Percentiles rank a stretch among this genome's conserved stretches.
phyloP scores from a whole-genome alignment of 2,329 filamentous ascomycete genomes.

The Albifimbria verrucaria region DNA sequence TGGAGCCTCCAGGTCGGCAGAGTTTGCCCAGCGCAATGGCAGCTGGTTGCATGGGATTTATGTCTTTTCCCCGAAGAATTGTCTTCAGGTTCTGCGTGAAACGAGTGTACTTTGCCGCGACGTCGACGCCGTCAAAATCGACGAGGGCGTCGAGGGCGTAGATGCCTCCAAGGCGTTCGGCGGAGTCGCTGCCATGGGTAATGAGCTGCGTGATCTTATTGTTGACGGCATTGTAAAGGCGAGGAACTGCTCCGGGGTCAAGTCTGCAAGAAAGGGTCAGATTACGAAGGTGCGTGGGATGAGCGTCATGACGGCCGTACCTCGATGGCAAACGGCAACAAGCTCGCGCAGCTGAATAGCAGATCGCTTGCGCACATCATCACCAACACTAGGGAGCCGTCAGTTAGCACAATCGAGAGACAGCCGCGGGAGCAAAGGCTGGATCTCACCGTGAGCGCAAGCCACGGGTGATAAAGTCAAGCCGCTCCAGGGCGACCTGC shows the following conservation, averaged over 20 bases:
- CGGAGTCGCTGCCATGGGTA: constrained; percentile 79
- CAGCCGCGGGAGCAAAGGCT: neutral
- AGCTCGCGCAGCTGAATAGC: constrained; percentile 54
- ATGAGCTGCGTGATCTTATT: constrained; percentile 63
- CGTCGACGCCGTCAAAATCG: constrained; percentile 94
- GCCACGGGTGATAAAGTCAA: constrained; percentile 53
- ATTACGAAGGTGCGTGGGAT: neutral
- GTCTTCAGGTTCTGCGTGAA: constrained; percentile 89
- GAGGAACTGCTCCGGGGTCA: constrained; percentile 74
- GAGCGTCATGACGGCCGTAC: constrained; percentile 28
- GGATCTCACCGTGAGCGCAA: constrained; percentile 50
- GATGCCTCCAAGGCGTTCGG: constrained; percentile 87
- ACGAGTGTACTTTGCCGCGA: constrained; percentile 87
- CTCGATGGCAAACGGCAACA: constrained; percentile 53
- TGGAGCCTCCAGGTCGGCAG: constrained; percentile 85
- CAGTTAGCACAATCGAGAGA: constrained; percentile 6
- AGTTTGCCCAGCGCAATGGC: constrained; percentile 86
- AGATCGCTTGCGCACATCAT: constrained; percentile 51
- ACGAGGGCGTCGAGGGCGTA: constrained; percentile 89
- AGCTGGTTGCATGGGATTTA: constrained; percentile 84
- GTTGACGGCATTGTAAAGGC: constrained; percentile 53
- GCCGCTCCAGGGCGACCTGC: constrained; percentile 51
- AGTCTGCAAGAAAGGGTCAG: constrained; percentile 49
- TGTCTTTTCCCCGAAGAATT: constrained; percentile 86
- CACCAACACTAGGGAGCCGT: constrained; percentile 28